These are phyloP conservation scores for Penicillium mononematosum DNA, from an alignment of 495 filamentous ascomycete genomes.

Conservation along the genomic window DNA sequence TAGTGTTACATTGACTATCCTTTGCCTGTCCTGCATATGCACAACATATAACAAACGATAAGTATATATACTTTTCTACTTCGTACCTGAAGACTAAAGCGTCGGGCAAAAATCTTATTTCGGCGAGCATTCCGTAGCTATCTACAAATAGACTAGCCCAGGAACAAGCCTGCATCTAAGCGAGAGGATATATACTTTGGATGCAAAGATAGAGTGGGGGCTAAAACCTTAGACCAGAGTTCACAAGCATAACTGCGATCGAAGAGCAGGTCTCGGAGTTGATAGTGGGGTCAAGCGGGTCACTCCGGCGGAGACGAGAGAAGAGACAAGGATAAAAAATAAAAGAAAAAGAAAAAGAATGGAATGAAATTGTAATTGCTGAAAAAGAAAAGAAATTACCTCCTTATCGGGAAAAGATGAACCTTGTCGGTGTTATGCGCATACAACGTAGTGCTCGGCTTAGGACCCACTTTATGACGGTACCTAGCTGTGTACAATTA, in stretches of 20 bases:
- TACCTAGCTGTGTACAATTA: neutral
- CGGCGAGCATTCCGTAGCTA: neutral
- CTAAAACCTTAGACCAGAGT: neutral
- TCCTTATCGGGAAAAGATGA: neutral
- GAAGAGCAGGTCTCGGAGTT: neutral
- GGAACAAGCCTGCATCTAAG: neutral
- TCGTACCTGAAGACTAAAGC: neutral
- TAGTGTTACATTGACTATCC: too few species aligned
- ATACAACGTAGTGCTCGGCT: neutral
- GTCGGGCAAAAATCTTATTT: neutral
- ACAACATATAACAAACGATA: neutral
- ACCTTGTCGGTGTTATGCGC: neutral
- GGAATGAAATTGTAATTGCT: neutral
- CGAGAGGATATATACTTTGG: neutral
- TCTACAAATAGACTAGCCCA: neutral
- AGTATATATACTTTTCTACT: neutral
- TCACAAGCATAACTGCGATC: neutral
- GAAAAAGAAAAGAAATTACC: neutral
- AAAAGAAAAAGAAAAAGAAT: neutral
- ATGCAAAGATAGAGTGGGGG: neutral
- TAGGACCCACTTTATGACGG: neutral
- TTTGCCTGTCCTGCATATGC: neutral
- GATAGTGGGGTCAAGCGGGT: neutral
- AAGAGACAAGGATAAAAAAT: neutral
- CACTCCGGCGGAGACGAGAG: neutral